Evolutionary conservation across 352 stramenopile genomes (phyloP).

Genomic region (Phytopythium boreale): DNA sequence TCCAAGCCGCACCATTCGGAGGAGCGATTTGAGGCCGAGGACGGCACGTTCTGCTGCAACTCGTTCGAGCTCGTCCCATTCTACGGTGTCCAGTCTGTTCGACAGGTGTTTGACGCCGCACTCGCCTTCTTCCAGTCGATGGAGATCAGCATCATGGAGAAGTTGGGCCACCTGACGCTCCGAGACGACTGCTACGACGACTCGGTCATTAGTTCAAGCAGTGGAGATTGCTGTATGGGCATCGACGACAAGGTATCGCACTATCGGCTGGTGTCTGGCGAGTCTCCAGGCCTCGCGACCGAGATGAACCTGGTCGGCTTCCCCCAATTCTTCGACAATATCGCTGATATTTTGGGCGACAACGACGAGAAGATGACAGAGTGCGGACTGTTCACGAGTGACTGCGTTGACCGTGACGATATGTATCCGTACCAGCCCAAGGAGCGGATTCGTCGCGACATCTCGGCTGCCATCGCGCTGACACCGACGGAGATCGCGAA

Average conservation of each 20-base stretch:
- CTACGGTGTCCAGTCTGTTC: conserved; percentile 31
- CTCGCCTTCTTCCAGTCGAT: conserved; percentile 46
- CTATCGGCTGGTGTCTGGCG: conserved; percentile 40
- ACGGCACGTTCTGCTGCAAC: conserved; percentile 32
- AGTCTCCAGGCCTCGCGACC: conserved; percentile 17
- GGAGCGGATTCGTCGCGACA: conserved; percentile 30
- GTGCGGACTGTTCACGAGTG: conserved; percentile 23
- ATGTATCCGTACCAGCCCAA: conserved; percentile 39
- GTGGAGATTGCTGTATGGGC: conserved; percentile 19
- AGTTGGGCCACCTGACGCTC: conserved; percentile 42
- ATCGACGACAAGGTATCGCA: conserved; percentile 30
- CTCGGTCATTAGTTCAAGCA: background rate
- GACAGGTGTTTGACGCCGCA: conserved; percentile 52
- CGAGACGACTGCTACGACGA: conserved; percentile 33
- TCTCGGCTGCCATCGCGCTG: conserved; percentile 28
- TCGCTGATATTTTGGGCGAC: conserved; percentile 2
- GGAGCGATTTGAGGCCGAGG: conserved; percentile 13
- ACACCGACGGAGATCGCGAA: conserved; percentile 12
- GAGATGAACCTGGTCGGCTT: conserved; percentile 13
- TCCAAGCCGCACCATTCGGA: conserved; percentile 2
- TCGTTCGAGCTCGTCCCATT: conserved; percentile 42
- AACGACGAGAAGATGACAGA: conserved; percentile 1
- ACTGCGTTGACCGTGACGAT: conserved; percentile 44
- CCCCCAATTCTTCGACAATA: conserved; percentile 26
- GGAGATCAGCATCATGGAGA: conserved; percentile 56